Evolutionary conservation across 2,329 filamentous ascomycete species (phyloP).

Genomic region (Fonsecaea erecta): DNA sequence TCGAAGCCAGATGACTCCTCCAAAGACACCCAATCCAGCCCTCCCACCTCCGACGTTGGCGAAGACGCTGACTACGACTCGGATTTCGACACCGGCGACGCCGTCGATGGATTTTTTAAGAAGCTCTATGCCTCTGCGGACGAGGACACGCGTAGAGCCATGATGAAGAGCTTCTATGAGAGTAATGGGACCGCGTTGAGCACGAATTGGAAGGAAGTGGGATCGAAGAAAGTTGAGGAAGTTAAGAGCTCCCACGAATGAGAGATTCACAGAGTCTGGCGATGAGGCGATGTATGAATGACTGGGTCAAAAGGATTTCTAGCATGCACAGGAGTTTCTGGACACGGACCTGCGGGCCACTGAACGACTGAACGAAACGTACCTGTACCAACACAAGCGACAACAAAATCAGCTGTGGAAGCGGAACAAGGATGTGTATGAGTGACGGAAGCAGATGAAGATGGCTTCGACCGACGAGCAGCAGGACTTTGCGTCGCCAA

Average conservation of each 20-base stretch:
- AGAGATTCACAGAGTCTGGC: neutral
- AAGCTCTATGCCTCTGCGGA: slow-evolving; percentile 77
- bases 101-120: slow-evolving; percentile 82
- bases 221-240: slow-evolving; percentile 67
- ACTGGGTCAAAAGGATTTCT: neutral
- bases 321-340: neutral
- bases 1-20: slow-evolving; percentile 48
- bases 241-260: slow-evolving; percentile 32
- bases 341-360: neutral
- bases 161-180: slow-evolving; percentile 97
- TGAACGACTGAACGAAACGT: neutral
- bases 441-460: neutral
- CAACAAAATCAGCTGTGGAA: no score
- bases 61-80: slow-evolving; percentile 52
- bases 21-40: slow-evolving; percentile 36
- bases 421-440: neutral
- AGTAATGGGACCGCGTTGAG: slow-evolving; percentile 91
- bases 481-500: neutral
- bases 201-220: slow-evolving; percentile 88
- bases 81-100: slow-evolving; percentile 43
- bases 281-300: no score
- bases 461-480: neutral
- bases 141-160: slow-evolving; percentile 82
- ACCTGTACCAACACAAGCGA: neutral
- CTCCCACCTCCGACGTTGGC: slow-evolving; percentile 49